A percentile compares a stretch with the other conserved stretches of the same genome.
These are phyloP conservation scores for Ambrosiella cleistominuta DNA, from an alignment of 2,329 filamentous ascomycete species.

Conservation along the genomic window DNA sequence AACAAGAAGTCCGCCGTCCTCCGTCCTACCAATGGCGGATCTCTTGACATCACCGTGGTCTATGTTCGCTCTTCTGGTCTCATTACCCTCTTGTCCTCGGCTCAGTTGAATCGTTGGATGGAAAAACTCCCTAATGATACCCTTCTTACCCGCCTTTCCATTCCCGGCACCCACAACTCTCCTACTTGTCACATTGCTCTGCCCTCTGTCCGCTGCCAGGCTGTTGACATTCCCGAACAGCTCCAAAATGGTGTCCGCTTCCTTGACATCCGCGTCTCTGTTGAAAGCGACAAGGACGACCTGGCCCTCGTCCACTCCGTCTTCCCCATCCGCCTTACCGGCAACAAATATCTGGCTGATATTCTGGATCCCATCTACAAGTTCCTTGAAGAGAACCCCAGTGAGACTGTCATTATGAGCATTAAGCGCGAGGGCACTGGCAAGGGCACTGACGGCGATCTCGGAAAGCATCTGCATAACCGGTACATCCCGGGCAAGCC, in stretches of 20 bases:
- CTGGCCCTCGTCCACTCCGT: slow-evolving; percentile 75
- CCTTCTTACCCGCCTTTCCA: slow-evolving; percentile 63
- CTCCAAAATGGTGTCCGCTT: slow-evolving; percentile 84
- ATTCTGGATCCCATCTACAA: slow-evolving; percentile 52
- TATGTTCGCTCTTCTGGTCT: slow-evolving; percentile 35
- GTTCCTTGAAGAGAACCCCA: slow-evolving; percentile 62
- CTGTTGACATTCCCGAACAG: slow-evolving; percentile 58
- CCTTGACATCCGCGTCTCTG: slow-evolving; percentile 68
- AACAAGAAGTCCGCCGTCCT: slow-evolving; percentile 42
- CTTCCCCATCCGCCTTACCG: slow-evolving; percentile 74
- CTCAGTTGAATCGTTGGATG: slow-evolving; percentile 67
- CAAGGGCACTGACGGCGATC: slow-evolving; percentile 58
- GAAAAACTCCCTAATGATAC: slow-evolving; percentile 49
- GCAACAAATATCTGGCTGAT: slow-evolving; percentile 59
- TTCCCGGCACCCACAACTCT: slow-evolving; percentile 91
- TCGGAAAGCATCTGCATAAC: slow-evolving; percentile 53
- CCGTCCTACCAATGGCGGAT: slow-evolving; percentile 32
- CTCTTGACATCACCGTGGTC: slow-evolving; percentile 47
- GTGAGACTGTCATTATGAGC: slow-evolving; percentile 69
- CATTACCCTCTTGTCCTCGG: slow-evolving; percentile 51
- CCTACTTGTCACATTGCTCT: slow-evolving; percentile 71
- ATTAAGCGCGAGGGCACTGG: slow-evolving; percentile 85
- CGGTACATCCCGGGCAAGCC: slow-evolving; percentile 45
- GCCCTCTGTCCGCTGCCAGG: slow-evolving; percentile 86
- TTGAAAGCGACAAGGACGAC: slow-evolving; percentile 37